phyloP scores from a whole-genome alignment of 1,284 basidiomycete species.

The Abortiporus biennis region DNA sequence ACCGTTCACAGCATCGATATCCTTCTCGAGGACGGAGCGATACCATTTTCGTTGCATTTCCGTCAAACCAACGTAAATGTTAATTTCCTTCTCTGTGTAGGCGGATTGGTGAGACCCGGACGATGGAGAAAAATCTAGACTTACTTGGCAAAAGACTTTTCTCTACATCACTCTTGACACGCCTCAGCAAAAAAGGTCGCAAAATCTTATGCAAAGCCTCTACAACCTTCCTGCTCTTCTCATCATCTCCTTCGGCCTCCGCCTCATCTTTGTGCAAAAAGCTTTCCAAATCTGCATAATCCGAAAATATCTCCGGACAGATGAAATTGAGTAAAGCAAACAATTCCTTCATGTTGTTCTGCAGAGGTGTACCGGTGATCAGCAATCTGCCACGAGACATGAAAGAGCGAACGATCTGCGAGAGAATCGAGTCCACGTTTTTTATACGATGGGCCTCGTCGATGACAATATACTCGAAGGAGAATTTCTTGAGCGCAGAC shows the following conservation, averaged over 20 bases:
- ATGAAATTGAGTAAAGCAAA: conserved; percentile 97
- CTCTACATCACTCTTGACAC: conserved; percentile 98
- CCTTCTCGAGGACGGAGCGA: conserved; percentile 92
- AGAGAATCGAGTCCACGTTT: conserved; percentile 95
- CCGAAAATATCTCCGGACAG: conserved; percentile 78
- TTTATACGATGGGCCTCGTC: conserved; percentile 99
- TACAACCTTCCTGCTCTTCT: conserved; percentile 88
- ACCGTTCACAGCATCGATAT: conserved; percentile 98
- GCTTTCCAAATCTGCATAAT: conserved; percentile 68
- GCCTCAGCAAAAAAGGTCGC: conserved; percentile 88
- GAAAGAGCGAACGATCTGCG: conserved; percentile 93
- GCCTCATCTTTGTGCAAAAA: conserved; percentile 81
- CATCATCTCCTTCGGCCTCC: conserved; percentile 73
- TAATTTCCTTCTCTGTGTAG: conserved; percentile 90
- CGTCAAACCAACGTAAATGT: conserved; percentile 95
- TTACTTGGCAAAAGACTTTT: conserved; percentile 89
- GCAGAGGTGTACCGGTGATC: conserved; percentile 96
- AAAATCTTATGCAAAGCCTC: conserved; percentile 98
- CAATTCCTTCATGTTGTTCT: conserved; percentile 97
- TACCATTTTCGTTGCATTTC: conserved; percentile 99
- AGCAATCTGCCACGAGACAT: conserved; percentile 84
- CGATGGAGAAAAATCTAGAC: conserved; percentile 18
- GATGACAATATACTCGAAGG: conserved; percentile 98
- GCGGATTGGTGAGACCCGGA: conserved; percentile 9
- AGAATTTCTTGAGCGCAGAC: conserved; percentile 87